Conservation (phyloP, 139 green algal genomes). For the Chlorella sp. region DNA sequence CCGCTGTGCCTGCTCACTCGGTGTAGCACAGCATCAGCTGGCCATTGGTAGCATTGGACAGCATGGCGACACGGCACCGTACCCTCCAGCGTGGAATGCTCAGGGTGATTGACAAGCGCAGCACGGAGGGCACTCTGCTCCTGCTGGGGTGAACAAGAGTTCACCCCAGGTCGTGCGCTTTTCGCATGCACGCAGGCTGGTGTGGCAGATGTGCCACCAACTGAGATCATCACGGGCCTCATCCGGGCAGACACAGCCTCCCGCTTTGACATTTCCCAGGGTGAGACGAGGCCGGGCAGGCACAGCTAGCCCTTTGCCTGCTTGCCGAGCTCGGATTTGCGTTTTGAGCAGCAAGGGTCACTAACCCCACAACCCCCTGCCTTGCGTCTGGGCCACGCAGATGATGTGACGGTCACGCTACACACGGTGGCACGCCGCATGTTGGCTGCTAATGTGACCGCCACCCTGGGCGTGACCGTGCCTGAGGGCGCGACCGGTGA, state of each 20-base stretch:
- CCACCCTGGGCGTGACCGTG: conserved; percentile 57
- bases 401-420: conserved; percentile 35
- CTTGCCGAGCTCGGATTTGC: not conserved
- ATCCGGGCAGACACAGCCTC: conserved; percentile 51
- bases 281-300: not conserved
- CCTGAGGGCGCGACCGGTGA: conserved; percentile 38
- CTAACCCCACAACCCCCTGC: no score
- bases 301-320: not conserved
- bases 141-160: no score
- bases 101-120: no score
- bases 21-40: not conserved
- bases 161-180: no score
- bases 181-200: conserved; percentile 51
- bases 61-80: not conserved
- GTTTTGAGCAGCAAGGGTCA: no score
- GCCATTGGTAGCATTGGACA: not conserved
- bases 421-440: conserved; percentile 39
- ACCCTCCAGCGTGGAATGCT: no score
- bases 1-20: not conserved
- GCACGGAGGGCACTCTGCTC: no score
- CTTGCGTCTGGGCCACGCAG: not conserved
- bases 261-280: conserved; percentile 58
- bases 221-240: conserved; percentile 45
- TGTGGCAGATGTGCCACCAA: conserved; percentile 40
- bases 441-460: conserved; percentile 58